Evolutionary conservation across 2,329 filamentous ascomycete genomes (phyloP).

Genomic region (Neopestalotiopsis clavispora): DNA sequence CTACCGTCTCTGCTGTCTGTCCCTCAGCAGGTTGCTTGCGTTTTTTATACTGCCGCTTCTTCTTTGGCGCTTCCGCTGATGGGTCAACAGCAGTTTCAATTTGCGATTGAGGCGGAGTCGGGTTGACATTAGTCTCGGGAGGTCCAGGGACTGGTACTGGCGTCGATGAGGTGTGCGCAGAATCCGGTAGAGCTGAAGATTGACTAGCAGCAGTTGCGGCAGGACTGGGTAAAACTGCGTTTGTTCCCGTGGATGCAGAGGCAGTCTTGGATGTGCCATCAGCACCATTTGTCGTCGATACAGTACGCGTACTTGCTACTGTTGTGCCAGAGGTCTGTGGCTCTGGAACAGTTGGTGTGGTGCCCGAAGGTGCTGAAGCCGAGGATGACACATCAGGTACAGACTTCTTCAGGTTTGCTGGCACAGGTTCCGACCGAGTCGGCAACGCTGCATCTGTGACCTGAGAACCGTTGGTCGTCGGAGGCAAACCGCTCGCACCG

Average conservation of each 20-base stretch:
- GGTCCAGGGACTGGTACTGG: conserved; percentile 7
- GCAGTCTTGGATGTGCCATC: not conserved
- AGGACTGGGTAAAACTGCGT: conserved; percentile 8
- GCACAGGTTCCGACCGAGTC: not conserved
- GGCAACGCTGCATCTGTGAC: not conserved
- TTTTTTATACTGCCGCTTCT: conserved; percentile 31
- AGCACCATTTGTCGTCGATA: not conserved
- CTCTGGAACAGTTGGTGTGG: not conserved
- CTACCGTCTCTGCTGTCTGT: conserved; percentile 20
- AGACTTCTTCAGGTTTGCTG: not conserved
- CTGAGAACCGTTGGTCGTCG: not conserved
- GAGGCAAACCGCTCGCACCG: not conserved
- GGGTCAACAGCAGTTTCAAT: not conserved
- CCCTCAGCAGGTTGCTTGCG: conserved; percentile 29
- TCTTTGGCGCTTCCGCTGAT: conserved; percentile 18
- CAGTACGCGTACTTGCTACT: not conserved
- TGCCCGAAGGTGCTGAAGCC: not conserved
- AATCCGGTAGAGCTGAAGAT: not conserved
- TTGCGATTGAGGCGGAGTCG: not conserved
- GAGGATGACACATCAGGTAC: not conserved
- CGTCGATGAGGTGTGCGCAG: conserved; percentile 4
- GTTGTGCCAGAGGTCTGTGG: not conserved
- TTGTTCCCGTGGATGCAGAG: not conserved
- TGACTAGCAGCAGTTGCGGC: conserved; percentile 1
- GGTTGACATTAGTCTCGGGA: not conserved